Base-by-base conservation (phyloP, 169 alveolate species). In the Plasmodium relictum region DNA sequence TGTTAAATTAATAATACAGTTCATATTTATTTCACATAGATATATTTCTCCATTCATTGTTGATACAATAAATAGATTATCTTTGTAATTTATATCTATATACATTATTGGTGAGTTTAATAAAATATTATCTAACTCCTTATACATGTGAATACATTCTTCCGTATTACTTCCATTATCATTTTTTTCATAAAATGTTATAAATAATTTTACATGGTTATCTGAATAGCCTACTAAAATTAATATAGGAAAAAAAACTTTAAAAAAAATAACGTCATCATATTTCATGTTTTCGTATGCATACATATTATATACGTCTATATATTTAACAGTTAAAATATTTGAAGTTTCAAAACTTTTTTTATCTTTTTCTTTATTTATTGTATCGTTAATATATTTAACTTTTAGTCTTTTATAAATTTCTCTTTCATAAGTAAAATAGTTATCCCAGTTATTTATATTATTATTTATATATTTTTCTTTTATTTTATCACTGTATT, bases 41-140 rank as follows among this genome's bases (percentile, higher is more conserved):
- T 54, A 80, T 31, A 80, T 68, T 50, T 80, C 85, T 12, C 90
- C 90, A 80, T 69, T 65, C 90, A 80, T 80, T 7, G 90, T 66
- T 54, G 90, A 80, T 22, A 24, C 58, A 48, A 80, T 80, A 37
- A 80, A 65, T 68, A 80, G 22, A 68, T 68, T 68, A 31, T 80
- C 90, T 59, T 68, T 66, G 41, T 80, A 80, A 37, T 80, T 80
- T 18, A 80, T 80, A 68, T 80, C 90, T 70, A 80, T 80, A 56
- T 39, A 69, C 90, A 80, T 80, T 52, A 80, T 22, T 20, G 90
- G 90, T 6, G 90, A 80, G 18, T 63, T 44, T 66, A 80, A 66
- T 22, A 44, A 80, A 52, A 80, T 18, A 37, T 54, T 26, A 48
- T 68, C 80, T 71, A 80, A 80, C 31, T 69, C 85, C 52, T 80